Evolutionary conservation across 1,139 yeast genomes (phyloP).

Genomic region (Saccharomyces hybrid): DNA sequence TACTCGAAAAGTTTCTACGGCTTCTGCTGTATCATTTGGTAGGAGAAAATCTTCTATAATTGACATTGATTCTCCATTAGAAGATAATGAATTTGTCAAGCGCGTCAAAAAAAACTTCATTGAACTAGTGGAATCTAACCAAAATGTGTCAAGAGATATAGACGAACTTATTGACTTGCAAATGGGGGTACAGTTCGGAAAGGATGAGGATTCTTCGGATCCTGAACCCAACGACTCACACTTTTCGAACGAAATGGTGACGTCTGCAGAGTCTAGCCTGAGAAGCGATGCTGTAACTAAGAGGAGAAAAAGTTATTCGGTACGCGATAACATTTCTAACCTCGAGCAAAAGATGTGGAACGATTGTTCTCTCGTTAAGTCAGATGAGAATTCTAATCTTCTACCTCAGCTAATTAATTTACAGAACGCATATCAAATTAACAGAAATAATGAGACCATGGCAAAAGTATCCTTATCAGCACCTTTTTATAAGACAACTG

Average conservation of each 20-base stretch:
- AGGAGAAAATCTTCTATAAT: slow-evolving; percentile 16
- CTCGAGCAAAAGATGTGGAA: slow-evolving; percentile 1
- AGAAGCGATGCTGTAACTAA: slow-evolving; percentile 2
- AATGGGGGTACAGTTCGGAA: slow-evolving; percentile 23
- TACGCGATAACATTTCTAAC: slow-evolving; percentile 3
- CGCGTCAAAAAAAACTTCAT: slow-evolving; percentile 17
- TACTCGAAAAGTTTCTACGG: slow-evolving; percentile 11
- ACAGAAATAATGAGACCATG: slow-evolving; percentile 30
- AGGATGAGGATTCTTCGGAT: slow-evolving; percentile 1
- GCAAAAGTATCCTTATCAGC: slow-evolving; percentile 34
- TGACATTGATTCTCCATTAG: slow-evolving; percentile 5
- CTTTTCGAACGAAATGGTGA: neutral
- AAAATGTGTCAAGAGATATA: slow-evolving; percentile 15
- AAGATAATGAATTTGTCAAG: slow-evolving; percentile 6
- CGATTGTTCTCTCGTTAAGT: neutral
- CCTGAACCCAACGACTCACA: slow-evolving; percentile 1
- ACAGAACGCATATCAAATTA: slow-evolving; percentile 33
- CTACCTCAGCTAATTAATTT: slow-evolving; percentile 27
- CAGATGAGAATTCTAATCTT: slow-evolving; percentile 4
- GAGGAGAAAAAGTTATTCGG: slow-evolving; percentile 4
- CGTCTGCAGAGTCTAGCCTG: neutral
- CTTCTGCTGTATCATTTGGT: slow-evolving; percentile 9
- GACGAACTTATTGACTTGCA: slow-evolving; percentile 27
- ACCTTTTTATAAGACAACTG: slow-evolving; percentile 44
- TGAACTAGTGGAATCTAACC: slow-evolving; percentile 12